Percentiles rank a stretch among this genome's conserved stretches.
Evolutionary conservation across 1,139 yeast genomes (phyloP).

Genomic region (Debaryomycetaceae sp.): DNA sequence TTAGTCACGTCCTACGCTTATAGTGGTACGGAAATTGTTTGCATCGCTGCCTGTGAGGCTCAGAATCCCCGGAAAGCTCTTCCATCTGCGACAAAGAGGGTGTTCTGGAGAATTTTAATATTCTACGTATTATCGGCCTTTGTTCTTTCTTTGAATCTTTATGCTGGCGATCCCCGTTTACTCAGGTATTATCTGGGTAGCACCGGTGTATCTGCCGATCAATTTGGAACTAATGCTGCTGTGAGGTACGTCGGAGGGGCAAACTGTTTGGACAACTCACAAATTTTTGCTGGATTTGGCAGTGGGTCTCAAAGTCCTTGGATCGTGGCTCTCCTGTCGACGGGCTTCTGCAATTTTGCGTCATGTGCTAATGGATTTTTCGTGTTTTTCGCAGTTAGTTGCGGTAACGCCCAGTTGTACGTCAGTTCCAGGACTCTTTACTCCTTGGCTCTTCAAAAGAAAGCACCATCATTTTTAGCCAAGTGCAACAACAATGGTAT

Average conservation of each 20-base stretch:
- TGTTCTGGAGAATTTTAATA: conserved; percentile 66
- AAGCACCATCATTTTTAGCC: conserved; percentile 61
- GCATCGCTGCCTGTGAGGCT: conserved; percentile 85
- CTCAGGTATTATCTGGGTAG: conserved; percentile 47
- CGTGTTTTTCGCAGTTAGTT: conserved; percentile 70
- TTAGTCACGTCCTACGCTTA: conserved; percentile 69
- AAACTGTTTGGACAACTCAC: conserved; percentile 30
- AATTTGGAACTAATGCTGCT: conserved; percentile 28
- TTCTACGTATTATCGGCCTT: conserved; percentile 72
- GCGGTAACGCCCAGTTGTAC: conserved; percentile 75
- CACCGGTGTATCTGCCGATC: conserved; percentile 24
- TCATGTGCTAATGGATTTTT: conserved; percentile 63
- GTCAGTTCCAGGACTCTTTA: conserved; percentile 78
- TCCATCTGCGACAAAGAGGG: conserved; percentile 74
- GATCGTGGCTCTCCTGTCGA: conserved; percentile 73
- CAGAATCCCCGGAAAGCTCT: conserved; percentile 74
- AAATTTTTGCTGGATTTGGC: conserved; percentile 46
- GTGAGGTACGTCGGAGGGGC: conserved; percentile 39
- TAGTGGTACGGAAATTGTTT: conserved; percentile 79
- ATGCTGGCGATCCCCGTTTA: conserved; percentile 72
- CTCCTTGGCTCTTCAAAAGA: conserved; percentile 67
- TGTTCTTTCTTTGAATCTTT: conserved; percentile 65
- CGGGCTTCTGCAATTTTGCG: conserved; percentile 61
- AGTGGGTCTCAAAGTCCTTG: conserved; percentile 74
- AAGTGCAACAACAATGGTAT: conserved; percentile 64